Evolutionary conservation across 768 basidiomycete genomes (phyloP), one percentile per base, ranked within the genome.

Genomic region (Leccinum boreale): DNA sequence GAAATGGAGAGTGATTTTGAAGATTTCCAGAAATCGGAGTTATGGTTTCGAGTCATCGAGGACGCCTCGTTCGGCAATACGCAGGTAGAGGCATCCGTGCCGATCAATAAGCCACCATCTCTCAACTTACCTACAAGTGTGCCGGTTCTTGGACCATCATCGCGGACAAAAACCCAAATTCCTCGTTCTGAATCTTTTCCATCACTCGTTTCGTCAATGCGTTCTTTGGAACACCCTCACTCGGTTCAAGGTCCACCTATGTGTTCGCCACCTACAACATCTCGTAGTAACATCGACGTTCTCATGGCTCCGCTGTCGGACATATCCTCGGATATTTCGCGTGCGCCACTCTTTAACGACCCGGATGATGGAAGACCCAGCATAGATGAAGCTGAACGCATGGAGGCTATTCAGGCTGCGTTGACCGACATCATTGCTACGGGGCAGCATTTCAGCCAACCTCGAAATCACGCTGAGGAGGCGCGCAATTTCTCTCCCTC

Each of bases 371-470:
- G 62, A 3, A 68, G 65, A 57, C 73, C 59, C 58, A 82, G 79
- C 58, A 75, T 75, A 60, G 85, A 83, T 49, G 89, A 96, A 70
- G 83, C 89, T 52, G 81, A 89, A 63, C 81, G 93, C 39, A 97
- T 98, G 85, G 93, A 94, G 65, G 95, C 96, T 3, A 97, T 98
- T 19, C 94, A 94, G 65, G 94, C 94, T 8, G 97, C 97, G 4
- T 77, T 99, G 60, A 94, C 92, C 10, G 92, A 96, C 68, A 98
- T 99, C 70, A 94, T 99, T 66, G 92, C 93, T 3, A 78, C 89
- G 42, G 92, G 96, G 61, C 80, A 86, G 39, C 80, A 83, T 54
- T 73, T 72, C 54, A 58, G 60, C n/a, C 68, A 72, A 21, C 56
- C 57, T 35, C 61, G 39, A 31, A 56, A 56, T 33, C 61, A 3